phyloP scores from a whole-genome alignment of 106 monocot species.

The Dendrobium officinale region DNA sequence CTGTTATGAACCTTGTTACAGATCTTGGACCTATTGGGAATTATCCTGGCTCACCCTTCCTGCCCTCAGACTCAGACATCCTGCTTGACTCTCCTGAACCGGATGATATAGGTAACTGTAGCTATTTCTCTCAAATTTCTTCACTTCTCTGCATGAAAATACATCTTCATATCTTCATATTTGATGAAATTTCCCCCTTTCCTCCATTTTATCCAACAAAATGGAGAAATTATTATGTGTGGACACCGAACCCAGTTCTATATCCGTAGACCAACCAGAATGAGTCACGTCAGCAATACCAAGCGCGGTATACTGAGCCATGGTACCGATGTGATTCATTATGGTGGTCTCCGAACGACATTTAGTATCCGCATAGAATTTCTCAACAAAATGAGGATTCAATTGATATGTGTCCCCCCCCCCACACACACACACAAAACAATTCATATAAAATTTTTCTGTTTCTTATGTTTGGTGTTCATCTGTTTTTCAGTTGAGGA shows the following conservation, averaged over 20 bases:
- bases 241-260: no score
- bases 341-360: no score
- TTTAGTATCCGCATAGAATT: no score
- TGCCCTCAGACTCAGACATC: conserved; percentile 80
- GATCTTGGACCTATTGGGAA: conserved; percentile 81
- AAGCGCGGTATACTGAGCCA: no score
- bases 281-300: no score
- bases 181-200: no score
- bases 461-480: background rate
- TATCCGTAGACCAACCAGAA: no score
- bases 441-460: background rate
- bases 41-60: conserved; percentile 78
- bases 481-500: conserved; percentile 51
- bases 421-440: background rate
- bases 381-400: no score
- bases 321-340: no score
- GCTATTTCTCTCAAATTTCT: background rate
- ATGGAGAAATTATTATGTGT: no score
- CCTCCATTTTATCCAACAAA: background rate
- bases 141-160: background rate
- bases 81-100: conserved; percentile 88
- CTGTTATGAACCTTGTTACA: conserved; percentile 11
- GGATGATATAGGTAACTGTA: conserved; percentile 68
- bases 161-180: no score
- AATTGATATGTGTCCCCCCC: background rate